phyloP scores from a whole-genome alignment of 2,329 filamentous ascomycete species.

The Corinectria fuckeliana region DNA sequence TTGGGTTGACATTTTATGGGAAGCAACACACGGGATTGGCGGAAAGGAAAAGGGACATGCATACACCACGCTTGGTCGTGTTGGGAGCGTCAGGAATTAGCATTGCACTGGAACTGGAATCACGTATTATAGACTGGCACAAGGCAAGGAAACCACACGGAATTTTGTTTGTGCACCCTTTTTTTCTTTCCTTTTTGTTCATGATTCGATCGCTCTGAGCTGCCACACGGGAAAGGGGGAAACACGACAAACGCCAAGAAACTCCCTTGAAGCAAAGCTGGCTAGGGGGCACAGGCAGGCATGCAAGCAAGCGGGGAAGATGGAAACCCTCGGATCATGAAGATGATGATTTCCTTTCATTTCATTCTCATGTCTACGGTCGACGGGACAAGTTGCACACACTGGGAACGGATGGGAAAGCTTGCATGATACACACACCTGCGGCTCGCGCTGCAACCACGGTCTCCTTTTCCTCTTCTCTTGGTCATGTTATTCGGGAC shows the following conservation, averaged over 20 bases:
- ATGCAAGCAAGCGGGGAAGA: not conserved
- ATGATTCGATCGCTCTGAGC: slow-evolving; percentile 17
- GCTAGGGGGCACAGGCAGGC: not conserved
- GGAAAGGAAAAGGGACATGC: slow-evolving; percentile 38
- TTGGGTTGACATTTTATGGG: slow-evolving; percentile 29
- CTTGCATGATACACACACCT: slow-evolving; percentile 27
- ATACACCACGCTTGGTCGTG: slow-evolving; percentile 37
- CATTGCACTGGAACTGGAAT: slow-evolving; percentile 36
- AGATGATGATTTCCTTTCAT: not conserved
- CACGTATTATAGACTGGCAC: slow-evolving; percentile 39
- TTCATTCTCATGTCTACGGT: not conserved
- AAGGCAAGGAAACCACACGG: slow-evolving; percentile 36
- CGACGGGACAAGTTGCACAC: not conserved
- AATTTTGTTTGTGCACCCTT: slow-evolving; percentile 25
- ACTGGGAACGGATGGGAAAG: not conserved
- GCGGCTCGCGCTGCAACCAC: slow-evolving; percentile 30
- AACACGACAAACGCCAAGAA: not conserved
- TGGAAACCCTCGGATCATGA: not conserved
- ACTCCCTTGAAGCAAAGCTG: not conserved
- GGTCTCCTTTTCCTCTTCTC: not conserved
- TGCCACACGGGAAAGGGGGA: not conserved
- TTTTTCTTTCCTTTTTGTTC: slow-evolving; percentile 26
- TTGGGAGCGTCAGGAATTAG: slow-evolving; percentile 32
- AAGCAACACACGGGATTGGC: slow-evolving; percentile 25
- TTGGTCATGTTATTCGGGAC: not conserved